phyloP scores from a whole-genome alignment of 768 basidiomycete genomes.

The Trametopsis cervina region DNA sequence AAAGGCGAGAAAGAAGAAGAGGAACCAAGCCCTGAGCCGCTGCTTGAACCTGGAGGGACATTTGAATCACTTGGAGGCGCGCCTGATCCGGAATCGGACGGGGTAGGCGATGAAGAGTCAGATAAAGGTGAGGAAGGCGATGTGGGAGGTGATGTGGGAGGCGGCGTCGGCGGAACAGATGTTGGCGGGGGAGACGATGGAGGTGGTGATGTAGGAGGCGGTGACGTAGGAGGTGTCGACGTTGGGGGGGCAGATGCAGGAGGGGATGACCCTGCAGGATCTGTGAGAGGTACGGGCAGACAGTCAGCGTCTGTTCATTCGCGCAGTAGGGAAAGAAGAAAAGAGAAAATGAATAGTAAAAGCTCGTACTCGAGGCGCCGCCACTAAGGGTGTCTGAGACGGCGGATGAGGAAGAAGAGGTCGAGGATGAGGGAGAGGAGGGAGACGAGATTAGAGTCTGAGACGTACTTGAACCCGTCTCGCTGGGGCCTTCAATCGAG shows the following conservation, averaged over 20 bases:
- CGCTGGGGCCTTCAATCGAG: neutral
- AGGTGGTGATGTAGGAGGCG: slow-evolving; percentile 6
- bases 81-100: neutral
- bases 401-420: neutral
- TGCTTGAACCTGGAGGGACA: neutral
- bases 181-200: slow-evolving; percentile 4
- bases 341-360: neutral
- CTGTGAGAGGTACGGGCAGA: neutral
- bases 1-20: neutral
- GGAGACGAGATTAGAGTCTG: slow-evolving; percentile 4
- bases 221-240: neutral
- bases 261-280: slow-evolving; percentile 1
- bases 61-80: neutral
- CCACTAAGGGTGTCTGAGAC: neutral
- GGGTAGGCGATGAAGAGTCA: slow-evolving; percentile 5
- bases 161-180: slow-evolving; percentile 6
- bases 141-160: slow-evolving; percentile 6
- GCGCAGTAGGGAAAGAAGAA: neutral
- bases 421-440: slow-evolving; percentile 2
- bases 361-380: neutral
- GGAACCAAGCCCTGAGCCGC: neutral
- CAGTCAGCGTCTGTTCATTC: neutral
- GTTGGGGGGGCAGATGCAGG: neutral
- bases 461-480: slow-evolving; percentile 12
- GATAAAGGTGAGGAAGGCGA: slow-evolving; percentile 3